Base-by-base conservation (phyloP, 164 flowering plant genomes). In the Buxus sempervirens region DNA sequence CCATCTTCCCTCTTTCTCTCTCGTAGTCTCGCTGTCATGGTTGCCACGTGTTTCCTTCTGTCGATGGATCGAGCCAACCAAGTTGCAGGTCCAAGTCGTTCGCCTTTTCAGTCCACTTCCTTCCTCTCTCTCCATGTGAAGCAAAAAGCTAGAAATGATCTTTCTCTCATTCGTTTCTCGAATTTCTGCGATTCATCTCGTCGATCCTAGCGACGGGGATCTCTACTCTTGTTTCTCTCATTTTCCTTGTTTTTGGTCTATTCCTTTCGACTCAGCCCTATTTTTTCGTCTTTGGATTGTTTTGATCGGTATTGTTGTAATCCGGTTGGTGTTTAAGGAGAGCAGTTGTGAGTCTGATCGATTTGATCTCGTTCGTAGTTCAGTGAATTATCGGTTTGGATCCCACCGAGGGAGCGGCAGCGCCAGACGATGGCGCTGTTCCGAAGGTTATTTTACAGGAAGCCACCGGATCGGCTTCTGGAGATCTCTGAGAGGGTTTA, bases 381-480 rank as follows among this genome's bases (percentile, higher is more conserved):
- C 51, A 59, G 48, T 13, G 22, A 76, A 42, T 32, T 25, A 76
- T 58, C 76, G 85, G 68, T 83, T 83, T 87, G 92, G 89, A 87
- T 83, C 80, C 77, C 75, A 79, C 81, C 78, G 73, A 65, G 71
- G 86, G 48, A 73, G 82, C 70, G 77, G 84, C 93, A 83, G 90
- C 92, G 92, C 90, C 90, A 77, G 77, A 67, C 9, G 61, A 93
- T 93, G 98, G 97, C 98, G 98, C 92, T 93, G 86, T 90, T 93
- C 83, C 81, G 98, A 74, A 76, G 97, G 48, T 80, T 91, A 71
- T 90, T 93, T 27, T 93, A 89, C 60, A 79, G 97, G 81, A 93
- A 89, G 80, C 97, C 96, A 64, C 98, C 98, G 67, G 97, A 93
- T 84, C 93, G 90, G 71, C 90, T 93, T 62, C 89, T 89, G 24